These are phyloP conservation scores for Croton laevigatus DNA, from an alignment of 441 rosid species.

Conservation along the genomic window DNA sequence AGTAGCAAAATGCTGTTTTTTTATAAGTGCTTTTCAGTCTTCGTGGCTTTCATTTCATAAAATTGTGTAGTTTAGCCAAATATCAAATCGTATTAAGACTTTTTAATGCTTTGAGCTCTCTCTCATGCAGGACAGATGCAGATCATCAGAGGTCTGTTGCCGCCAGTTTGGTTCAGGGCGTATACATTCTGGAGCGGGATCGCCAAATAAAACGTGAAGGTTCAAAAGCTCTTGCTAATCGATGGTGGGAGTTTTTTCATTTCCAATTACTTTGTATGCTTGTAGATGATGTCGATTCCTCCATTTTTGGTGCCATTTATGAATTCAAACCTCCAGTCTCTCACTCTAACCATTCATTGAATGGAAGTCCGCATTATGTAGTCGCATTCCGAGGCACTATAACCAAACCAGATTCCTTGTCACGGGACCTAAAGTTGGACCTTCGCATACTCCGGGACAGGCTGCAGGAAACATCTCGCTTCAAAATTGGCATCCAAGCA, in stretches of 20 bases:
- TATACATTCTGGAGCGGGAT: conserved; percentile 78
- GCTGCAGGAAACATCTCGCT: conserved; percentile 73
- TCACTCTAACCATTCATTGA: conserved; percentile 23
- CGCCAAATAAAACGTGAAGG: conserved; percentile 75
- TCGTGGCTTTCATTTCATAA: not conserved
- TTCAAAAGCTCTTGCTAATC: conserved; percentile 60
- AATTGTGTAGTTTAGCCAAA: not conserved
- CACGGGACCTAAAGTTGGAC: conserved; percentile 69
- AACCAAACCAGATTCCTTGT: conserved; percentile 65
- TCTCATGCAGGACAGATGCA: conserved; percentile 55
- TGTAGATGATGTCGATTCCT: conserved; percentile 69
- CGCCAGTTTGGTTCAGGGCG: conserved; percentile 83
- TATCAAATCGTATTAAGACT: not conserved
- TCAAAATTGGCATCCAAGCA: conserved; percentile 77
- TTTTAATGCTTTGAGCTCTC: not conserved
- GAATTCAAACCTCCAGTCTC: conserved; percentile 53
- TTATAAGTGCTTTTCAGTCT: not conserved
- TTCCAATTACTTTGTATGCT: conserved; percentile 60
- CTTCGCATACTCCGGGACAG: conserved; percentile 62
- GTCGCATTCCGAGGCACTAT: conserved; percentile 85
- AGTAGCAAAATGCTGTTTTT: too few species aligned
- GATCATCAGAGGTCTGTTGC: conserved; percentile 70
- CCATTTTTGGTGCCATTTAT: conserved; percentile 80
- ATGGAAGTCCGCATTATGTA: conserved; percentile 54
- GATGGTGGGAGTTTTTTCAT: conserved; percentile 88